phyloP scores from a whole-genome alignment of 768 basidiomycete species.

The Inosperma sp. region DNA sequence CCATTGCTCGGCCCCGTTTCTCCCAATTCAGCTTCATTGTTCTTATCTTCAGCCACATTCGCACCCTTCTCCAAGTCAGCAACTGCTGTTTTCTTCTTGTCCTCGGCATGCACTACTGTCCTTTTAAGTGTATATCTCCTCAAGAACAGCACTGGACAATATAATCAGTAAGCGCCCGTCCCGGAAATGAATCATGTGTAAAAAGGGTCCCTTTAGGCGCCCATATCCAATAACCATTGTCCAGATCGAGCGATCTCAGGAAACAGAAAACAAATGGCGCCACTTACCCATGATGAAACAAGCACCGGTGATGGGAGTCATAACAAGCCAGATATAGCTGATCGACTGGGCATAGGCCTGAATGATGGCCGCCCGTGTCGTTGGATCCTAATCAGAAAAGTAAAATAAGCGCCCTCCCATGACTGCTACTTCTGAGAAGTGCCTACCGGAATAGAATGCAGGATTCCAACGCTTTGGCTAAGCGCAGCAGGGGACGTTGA shows the following conservation, averaged over 20 bases:
- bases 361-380: constrained; percentile 44
- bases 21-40: constrained; percentile 12
- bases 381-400: constrained; percentile 40
- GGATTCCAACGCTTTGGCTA: constrained; percentile 40
- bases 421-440: not conserved
- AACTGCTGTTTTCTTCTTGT: constrained; percentile 25
- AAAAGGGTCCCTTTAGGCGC: not conserved
- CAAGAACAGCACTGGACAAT: constrained; percentile 46
- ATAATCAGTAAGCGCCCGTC: not conserved
- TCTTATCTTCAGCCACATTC: constrained; percentile 20
- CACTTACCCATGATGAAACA: constrained; percentile 48
- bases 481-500: constrained; percentile 40
- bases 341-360: constrained; percentile 64
- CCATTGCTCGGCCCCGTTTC: constrained; percentile 14
- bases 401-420: not conserved
- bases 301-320: constrained; percentile 52
- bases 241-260: not conserved
- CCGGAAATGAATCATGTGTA: constrained; percentile 3
- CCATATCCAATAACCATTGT: constrained; percentile 1
- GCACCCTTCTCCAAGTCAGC: constrained; percentile 27
- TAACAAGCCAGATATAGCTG: constrained; percentile 59
- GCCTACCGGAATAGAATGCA: constrained; percentile 45
- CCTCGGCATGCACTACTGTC: constrained; percentile 38
- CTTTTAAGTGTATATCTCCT: constrained; percentile 58
- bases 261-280: constrained; percentile 5